Conservation (phyloP, 805 yeast genomes). For the Pichia ethanolica region DNA sequence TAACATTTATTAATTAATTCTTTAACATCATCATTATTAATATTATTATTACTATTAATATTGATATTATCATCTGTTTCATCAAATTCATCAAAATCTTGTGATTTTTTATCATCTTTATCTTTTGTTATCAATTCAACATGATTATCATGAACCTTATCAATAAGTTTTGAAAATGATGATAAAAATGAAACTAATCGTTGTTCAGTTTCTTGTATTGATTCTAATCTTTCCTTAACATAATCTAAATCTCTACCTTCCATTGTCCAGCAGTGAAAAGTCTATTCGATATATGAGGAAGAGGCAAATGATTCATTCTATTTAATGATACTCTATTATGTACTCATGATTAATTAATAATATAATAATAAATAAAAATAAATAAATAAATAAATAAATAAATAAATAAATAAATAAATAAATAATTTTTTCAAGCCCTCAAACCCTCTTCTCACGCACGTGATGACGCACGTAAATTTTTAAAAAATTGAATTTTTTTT, state of each 20-base stretch:
- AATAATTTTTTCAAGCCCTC: neutral
- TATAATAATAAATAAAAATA: no score
- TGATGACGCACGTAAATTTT: neutral
- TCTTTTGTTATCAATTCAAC: neutral
- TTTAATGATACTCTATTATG: no score
- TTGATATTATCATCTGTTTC: neutral
- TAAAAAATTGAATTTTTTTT: no score
- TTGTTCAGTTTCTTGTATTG: slow-evolving; percentile 44
- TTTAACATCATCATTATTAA: neutral
- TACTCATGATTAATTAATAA: no score
- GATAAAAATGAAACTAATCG: slow-evolving; percentile 45
- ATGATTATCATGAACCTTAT: slow-evolving; percentile 29
- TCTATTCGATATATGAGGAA: no score
- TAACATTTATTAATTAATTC: slow-evolving; percentile 31
- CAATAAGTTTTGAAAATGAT: slow-evolving; percentile 39
- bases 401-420: no score
- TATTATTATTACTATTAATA: no score
- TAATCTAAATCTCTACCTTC: slow-evolving; percentile 14
- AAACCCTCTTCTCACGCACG: neutral
- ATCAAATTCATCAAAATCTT: slow-evolving; percentile 20
- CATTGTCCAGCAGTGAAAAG: no score
- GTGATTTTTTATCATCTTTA: neutral
- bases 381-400: no score
- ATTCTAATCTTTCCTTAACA: slow-evolving; percentile 44
- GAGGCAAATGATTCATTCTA: no score